Conservation (phyloP, 2,329 filamentous ascomycete genomes). For the Blumeria graminis region DNA sequence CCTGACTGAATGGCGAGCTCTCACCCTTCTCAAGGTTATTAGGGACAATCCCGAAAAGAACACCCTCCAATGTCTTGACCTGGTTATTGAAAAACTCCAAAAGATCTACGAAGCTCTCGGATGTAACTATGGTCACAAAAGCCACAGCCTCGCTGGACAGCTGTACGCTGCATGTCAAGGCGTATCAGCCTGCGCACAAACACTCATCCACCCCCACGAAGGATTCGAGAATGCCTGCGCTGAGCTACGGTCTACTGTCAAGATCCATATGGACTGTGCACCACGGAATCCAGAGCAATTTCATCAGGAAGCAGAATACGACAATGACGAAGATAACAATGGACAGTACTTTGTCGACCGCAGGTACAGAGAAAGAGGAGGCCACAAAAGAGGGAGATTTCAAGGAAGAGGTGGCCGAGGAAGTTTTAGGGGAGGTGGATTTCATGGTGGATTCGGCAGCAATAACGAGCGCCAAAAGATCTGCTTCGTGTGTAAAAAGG, state of each 20-base stretch:
- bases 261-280: background rate
- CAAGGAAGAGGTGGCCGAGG: background rate
- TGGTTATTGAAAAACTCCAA: background rate
- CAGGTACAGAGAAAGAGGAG: background rate
- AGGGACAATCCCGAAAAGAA: background rate
- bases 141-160: background rate
- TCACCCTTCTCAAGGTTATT: background rate
- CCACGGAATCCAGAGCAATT: background rate
- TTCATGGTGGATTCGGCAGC: background rate
- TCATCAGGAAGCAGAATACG: background rate
- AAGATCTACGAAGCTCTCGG: background rate
- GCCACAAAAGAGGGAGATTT: background rate
- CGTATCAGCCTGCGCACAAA: background rate
- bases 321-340: background rate
- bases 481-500: background rate
- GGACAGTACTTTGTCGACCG: background rate
- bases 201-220: background rate
- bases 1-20: background rate
- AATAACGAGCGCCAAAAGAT: background rate
- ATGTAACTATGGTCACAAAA: background rate
- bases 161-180: background rate
- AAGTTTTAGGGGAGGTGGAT: no score
- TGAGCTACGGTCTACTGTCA: background rate
- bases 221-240: background rate
- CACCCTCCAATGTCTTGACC: background rate